Evolutionary conservation across 225 moss, liverwort and hornwort species (phyloP), one percentile per base, ranked within the genome.

Genomic region (Asterella californica): DNA sequence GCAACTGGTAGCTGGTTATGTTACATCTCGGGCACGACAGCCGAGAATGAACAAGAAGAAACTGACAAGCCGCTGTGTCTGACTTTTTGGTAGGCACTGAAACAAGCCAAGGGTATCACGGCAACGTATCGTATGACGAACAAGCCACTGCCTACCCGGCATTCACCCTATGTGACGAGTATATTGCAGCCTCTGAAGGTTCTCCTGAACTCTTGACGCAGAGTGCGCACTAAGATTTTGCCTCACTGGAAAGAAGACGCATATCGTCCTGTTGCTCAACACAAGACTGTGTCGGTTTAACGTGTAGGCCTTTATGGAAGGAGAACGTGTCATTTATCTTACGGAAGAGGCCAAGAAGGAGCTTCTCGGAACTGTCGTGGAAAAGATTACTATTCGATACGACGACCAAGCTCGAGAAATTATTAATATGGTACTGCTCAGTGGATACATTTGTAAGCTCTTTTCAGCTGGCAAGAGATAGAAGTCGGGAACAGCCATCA

Each of bases 121-220:
- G 90, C 95, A 50, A 95, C 93, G 29, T 95, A 90, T 84, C 93
- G 95, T 42, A 90, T 95, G 95, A 93, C 95, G 68, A 95, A 91
- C 79, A 90, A 90, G 42, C 95, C 93, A 78, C 84, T 90, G 21
- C 95, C 95, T 15, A 90, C 88, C 78, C 90, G 95, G 69, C 93
- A 93, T 77, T 95, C 95, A 65, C 88, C 89, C 50, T 95, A 95
- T 82, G 91, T 95, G 38, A 80, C 93, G n/a, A 88, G 84, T 82
- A 90, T 93, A 81, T 87, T 95, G 67, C 91, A 93, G 83, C 95
- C 95, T 80, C 85, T 95, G 54, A 93, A 89, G 94, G 94, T 94
- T 78, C 72, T 77, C 30, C n/a, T 74, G 36, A 57, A 57, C 1
- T 21, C 24, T 70, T 18, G 42, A 36, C 22, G 25, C 2, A 47